These are phyloP conservation scores for Smallanthus sonchifolius DNA, from an alignment of 129 eudicot genomes.

Conservation along the genomic window DNA sequence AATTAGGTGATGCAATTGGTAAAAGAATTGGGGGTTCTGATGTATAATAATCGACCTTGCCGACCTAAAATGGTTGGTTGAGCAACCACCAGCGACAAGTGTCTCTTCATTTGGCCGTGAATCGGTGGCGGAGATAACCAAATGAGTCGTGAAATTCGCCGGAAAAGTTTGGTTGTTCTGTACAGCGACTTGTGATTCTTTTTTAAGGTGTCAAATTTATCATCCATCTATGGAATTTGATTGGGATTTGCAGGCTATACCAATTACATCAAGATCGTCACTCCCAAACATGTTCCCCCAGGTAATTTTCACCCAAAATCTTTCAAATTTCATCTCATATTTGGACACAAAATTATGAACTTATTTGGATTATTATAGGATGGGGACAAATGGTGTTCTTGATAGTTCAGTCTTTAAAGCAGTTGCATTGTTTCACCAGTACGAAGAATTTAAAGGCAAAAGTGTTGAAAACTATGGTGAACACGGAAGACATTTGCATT, in stretches of 20 bases:
- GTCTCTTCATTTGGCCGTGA: conserved; percentile 38
- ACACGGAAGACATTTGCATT: too few relatives aligned
- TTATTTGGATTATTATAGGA: too few relatives aligned
- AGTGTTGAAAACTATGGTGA: too few relatives aligned
- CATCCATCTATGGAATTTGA: conserved; percentile 75
- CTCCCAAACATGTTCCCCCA: conserved; percentile 55
- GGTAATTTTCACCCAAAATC: conserved; percentile 35
- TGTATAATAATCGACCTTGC: conserved; percentile 53
- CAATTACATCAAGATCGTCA: conserved; percentile 71
- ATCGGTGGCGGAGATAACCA: conserved; percentile 53
- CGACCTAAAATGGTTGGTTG: conserved; percentile 80
- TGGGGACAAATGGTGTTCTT: too few relatives aligned
- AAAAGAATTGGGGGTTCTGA: conserved; percentile 23
- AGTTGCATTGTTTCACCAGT: too few relatives aligned
- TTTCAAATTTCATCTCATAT: not conserved
- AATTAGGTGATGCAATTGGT: conserved; percentile 45
- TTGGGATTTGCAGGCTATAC: conserved; percentile 91
- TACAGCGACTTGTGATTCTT: conserved; percentile 87
- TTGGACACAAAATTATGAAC: too few relatives aligned
- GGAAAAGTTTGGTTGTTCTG: conserved; percentile 70
- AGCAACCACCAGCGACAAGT: conserved; percentile 40
- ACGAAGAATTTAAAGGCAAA: too few relatives aligned
- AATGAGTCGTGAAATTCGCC: conserved; percentile 34
- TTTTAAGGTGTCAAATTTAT: conserved; percentile 82
- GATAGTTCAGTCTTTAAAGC: too few relatives aligned